A percentile compares a stretch with the other conserved stretches of the same genome.
phyloP scores from a whole-genome alignment of 1,139 yeast genomes.

The Pichia sp. region DNA sequence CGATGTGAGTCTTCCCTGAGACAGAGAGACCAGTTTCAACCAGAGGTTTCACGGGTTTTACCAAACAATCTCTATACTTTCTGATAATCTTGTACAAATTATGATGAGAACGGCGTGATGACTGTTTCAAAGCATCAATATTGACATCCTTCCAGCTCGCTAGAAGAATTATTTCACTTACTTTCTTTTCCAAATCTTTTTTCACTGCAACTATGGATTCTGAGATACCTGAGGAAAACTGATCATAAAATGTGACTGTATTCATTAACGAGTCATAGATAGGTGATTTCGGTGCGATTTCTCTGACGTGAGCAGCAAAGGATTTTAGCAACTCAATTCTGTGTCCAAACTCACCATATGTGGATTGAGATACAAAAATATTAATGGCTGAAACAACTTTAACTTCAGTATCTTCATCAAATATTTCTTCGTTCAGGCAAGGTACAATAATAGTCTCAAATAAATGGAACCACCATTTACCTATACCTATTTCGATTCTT shows the following conservation, averaged over 20 bases:
- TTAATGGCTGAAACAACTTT: slow-evolving; percentile 64
- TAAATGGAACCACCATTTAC: slow-evolving; percentile 88
- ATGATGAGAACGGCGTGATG: slow-evolving; percentile 84
- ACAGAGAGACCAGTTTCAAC: slow-evolving; percentile 54
- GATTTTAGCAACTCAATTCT: slow-evolving; percentile 57
- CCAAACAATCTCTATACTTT: slow-evolving; percentile 64
- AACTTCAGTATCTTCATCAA: slow-evolving; percentile 30
- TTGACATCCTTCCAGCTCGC: slow-evolving; percentile 98
- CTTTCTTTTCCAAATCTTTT: slow-evolving; percentile 63
- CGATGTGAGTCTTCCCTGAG: slow-evolving; percentile 16
- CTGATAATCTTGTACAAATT: slow-evolving; percentile 76
- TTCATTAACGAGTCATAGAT: slow-evolving; percentile 46
- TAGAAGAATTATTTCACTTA: slow-evolving; percentile 73
- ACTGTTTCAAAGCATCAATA: slow-evolving; percentile 85
- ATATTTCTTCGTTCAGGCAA: slow-evolving; percentile 27
- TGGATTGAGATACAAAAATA: slow-evolving; percentile 66
- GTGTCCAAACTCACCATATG: slow-evolving; percentile 61
- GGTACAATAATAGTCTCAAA: slow-evolving; percentile 69
- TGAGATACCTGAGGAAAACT: slow-evolving; percentile 45
- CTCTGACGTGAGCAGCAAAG: slow-evolving; percentile 46
- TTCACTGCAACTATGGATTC: slow-evolving; percentile 40
- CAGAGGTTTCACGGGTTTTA: slow-evolving; percentile 44
- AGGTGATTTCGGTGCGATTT: slow-evolving; percentile 20
- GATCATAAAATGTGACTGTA: slow-evolving; percentile 57
- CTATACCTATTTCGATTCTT: slow-evolving; percentile 43